Base-by-base conservation (phyloP, 768 basidiomycete genomes). In the Boletus fagicola region DNA sequence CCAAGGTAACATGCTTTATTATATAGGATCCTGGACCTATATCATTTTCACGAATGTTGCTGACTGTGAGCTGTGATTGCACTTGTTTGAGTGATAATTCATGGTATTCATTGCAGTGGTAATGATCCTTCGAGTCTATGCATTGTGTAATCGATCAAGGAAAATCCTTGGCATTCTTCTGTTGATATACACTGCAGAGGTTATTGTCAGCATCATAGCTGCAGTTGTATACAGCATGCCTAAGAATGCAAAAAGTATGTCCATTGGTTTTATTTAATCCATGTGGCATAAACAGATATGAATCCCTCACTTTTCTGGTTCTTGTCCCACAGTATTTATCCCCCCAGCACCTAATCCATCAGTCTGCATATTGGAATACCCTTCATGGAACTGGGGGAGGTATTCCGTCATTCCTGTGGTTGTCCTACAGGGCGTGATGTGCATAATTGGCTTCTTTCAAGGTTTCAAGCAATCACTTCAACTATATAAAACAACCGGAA, bases 41-140 rank as follows among this genome's bases (percentile, higher is more conserved):
- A 1, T 11, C 8, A n/a, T 54, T 18, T 61, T 58, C 20, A 45
- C 7, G 3, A 30, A 16, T 46, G 4, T 24, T n/a, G 5, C 43
- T 30, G 57, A 61, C 15, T 36, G 59, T 61, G 16, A 59, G 59
- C 3, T 16, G 6, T 45, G 12, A 11, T n/a, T 20, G 0, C 5
- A 26, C 11, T 10, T 18, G 2, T 12, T 28, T 4, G 4, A 8
- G 24, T 26, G 5, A 15, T 16, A 3, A 33, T 5, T 50, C 10
- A 18, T 4, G 5, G 6, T 0, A 33, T 15, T 38, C 13, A 39
- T 47, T 46, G 1, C 18, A 60, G 59, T 60, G 15, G 10, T 58
- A 2, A 60, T 60, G 59, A 18, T 59, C 16, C 36, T 58, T 28
- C 51, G 52, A 33, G 44, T 59, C 16, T 58, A 59, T 51, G 59